Percentiles rank a stretch among this genome's conserved stretches.
Conservation (phyloP, 306 rosid species). For the Acacia confusa region DNA sequence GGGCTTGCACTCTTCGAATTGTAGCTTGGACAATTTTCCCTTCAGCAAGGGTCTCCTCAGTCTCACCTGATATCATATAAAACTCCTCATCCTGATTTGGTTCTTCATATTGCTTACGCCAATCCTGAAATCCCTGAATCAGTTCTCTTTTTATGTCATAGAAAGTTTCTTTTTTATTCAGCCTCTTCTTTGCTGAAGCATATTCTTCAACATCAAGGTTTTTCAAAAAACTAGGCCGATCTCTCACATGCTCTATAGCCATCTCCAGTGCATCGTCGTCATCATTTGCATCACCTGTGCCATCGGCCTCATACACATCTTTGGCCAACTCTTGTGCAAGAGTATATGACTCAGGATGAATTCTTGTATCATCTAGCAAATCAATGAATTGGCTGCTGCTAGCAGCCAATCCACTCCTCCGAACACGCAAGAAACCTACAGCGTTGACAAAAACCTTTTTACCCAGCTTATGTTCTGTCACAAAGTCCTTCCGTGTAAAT, state of each 20-base stretch:
- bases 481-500: constrained; percentile 85
- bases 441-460: constrained; percentile 95
- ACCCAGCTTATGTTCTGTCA: constrained; percentile 76
- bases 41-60: constrained; percentile 90
- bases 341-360: constrained; percentile 92
- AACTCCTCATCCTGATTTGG: constrained; percentile 95
- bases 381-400: constrained; percentile 91
- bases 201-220: constrained; percentile 76
- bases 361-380: constrained; percentile 95
- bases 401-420: constrained; percentile 92
- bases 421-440: constrained; percentile 90
- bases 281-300: constrained; percentile 69
- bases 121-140: constrained; percentile 93
- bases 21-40: constrained; percentile 94
- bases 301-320: constrained; percentile 85
- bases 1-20: constrained; percentile 78
- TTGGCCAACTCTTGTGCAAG: constrained; percentile 95
- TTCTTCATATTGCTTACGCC: constrained; percentile 98
- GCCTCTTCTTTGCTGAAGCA: constrained; percentile 59
- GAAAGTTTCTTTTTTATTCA: constrained; percentile 74
- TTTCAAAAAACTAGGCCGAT: constrained; percentile 76
- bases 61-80: constrained; percentile 95
- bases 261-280: constrained; percentile 93
- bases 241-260: constrained; percentile 98
- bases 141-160: constrained; percentile 83